Evolutionary conservation across 768 basidiomycete species (phyloP).

Genomic region (Hortiboletus campestris): DNA sequence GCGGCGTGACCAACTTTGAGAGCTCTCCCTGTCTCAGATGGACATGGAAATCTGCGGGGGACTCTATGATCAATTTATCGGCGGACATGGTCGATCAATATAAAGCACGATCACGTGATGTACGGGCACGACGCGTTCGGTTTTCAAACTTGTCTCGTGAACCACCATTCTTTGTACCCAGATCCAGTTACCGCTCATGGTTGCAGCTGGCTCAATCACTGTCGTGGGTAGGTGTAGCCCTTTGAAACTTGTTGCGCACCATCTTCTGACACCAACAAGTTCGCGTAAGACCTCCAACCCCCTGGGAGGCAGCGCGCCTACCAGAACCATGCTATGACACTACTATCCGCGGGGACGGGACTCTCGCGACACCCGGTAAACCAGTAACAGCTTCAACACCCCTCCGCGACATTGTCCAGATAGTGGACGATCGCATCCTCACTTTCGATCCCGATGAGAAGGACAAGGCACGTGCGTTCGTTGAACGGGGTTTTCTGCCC

Average conservation of each 20-base stretch:
- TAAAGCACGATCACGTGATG: constrained; percentile 32
- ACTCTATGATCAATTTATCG: constrained; percentile 26
- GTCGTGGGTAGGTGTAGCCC: constrained; percentile 61
- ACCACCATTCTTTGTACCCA: not conserved
- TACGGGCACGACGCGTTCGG: constrained; percentile 22
- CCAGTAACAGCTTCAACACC: constrained; percentile 50
- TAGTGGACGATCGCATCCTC: constrained; percentile 91
- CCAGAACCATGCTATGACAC: constrained; percentile 72
- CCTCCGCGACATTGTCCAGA: constrained; percentile 77
- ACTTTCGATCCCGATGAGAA: constrained; percentile 96
- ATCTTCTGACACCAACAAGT: constrained; percentile 46
- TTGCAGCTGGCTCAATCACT: constrained; percentile 83
- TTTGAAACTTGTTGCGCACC: not conserved
- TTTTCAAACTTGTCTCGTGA: constrained; percentile 28
- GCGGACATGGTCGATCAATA: constrained; percentile 25
- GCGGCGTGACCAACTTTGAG: constrained; percentile 80
- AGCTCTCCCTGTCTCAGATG: constrained; percentile 90
- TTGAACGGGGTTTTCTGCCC: constrained; percentile 81
- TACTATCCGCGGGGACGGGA: constrained; percentile 79
- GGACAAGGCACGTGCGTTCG: constrained; percentile 74
- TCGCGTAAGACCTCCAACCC: constrained; percentile 84
- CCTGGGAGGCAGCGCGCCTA: constrained; percentile 82
- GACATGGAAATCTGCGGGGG: constrained; percentile 94
- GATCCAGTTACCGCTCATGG: constrained; percentile 45
- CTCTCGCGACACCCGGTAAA: constrained; percentile 67